Conservation (phyloP, 2,329 filamentous ascomycete genomes). For the Dothideomycetes sp. region DNA sequence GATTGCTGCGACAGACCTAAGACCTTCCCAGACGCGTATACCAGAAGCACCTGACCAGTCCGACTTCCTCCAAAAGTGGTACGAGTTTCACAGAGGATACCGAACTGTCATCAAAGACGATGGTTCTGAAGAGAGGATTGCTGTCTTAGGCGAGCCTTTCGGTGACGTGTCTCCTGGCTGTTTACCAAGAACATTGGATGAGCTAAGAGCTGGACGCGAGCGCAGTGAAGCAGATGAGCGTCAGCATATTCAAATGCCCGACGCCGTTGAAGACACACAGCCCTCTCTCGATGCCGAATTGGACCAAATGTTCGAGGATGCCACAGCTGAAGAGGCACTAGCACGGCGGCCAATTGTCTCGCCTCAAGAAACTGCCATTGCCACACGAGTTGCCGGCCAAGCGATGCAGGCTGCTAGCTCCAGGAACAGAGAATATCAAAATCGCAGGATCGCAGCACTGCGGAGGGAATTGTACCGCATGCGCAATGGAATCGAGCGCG, state of each 20-base stretch:
- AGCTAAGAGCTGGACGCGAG: slow-evolving; percentile 26
- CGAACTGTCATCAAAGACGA: slow-evolving; percentile 27
- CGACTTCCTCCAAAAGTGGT: slow-evolving; percentile 35
- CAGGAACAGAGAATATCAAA: slow-evolving; percentile 23
- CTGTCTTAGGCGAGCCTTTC: slow-evolving; percentile 36
- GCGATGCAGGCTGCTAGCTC: slow-evolving; percentile 12
- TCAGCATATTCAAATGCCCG: slow-evolving; percentile 10
- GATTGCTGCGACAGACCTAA: slow-evolving; percentile 29
- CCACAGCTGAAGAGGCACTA: slow-evolving; percentile 15
- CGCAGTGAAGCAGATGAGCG: slow-evolving; percentile 17
- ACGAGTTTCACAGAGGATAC: slow-evolving; percentile 38
- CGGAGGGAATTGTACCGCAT: slow-evolving; percentile 25
- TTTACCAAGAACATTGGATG: slow-evolving; percentile 34
- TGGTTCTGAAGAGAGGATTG: slow-evolving; percentile 32
- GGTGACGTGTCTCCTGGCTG: slow-evolving; percentile 35
- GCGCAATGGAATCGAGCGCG: slow-evolving; percentile 25
- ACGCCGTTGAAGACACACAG: slow-evolving; percentile 1
- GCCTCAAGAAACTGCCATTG: neutral
- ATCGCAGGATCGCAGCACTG: slow-evolving; percentile 23
- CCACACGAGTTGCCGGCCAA: slow-evolving; percentile 6
- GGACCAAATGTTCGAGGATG: slow-evolving; percentile 22
- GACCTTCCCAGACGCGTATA: slow-evolving; percentile 33
- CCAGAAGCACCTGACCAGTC: slow-evolving; percentile 36
- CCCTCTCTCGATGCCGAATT: slow-evolving; percentile 22
- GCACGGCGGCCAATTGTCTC: neutral